A percentile compares a stretch with the other conserved stretches of the same genome.
phyloP scores from a whole-genome alignment of 176 grass and related monocot genomes.

The Neostapfia colusana region DNA sequence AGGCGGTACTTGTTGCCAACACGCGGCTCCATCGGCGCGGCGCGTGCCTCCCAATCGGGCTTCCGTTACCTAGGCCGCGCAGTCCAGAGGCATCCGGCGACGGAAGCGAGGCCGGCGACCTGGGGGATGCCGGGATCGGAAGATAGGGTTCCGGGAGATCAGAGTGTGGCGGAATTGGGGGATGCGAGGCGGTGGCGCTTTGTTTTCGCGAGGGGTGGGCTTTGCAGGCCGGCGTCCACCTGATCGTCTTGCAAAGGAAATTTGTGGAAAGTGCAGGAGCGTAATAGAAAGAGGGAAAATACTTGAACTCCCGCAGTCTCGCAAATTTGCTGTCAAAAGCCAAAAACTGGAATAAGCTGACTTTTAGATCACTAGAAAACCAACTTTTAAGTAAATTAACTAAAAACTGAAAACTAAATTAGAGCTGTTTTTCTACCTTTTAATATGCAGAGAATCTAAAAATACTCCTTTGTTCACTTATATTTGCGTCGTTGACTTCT shows the following conservation, averaged over 20 bases:
- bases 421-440: no score
- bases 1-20: conserved; percentile 69
- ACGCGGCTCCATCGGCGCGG: conserved; percentile 57
- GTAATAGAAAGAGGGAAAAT: not conserved
- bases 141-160: conserved; percentile 31
- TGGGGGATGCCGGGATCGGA: not conserved
- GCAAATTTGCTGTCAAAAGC: no score
- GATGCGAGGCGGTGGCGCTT: conserved; percentile 23
- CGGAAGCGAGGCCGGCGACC: not conserved
- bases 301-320: no score
- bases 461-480: no score
- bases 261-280: conserved; percentile 7
- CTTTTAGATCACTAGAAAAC: no score
- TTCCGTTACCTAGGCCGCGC: not conserved
- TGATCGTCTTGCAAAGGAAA: not conserved
- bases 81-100: conserved; percentile 6
- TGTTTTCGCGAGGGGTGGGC: conserved; percentile 13
- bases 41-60: not conserved
- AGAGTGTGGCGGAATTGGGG: conserved; percentile 11
- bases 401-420: no score
- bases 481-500: no score
- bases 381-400: no score
- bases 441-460: no score
- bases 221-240: not conserved
- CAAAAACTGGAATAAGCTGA: no score